phyloP scores from a whole-genome alignment of 2,329 filamentous ascomycete genomes.

The Xylariales sp. region DNA sequence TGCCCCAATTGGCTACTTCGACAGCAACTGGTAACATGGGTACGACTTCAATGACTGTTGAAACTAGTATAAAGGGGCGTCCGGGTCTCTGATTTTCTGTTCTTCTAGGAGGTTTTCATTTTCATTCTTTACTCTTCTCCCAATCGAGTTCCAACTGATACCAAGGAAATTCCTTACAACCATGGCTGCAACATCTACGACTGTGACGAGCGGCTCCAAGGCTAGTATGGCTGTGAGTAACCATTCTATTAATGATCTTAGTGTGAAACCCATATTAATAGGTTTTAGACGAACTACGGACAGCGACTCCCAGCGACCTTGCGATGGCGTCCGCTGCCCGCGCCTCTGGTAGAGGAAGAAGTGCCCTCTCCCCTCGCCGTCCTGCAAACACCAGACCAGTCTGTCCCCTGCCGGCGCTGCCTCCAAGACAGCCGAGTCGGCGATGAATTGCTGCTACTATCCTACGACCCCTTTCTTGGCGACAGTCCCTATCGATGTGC shows the following conservation, averaged over 20 bases:
- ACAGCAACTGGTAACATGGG: conserved; percentile 7
- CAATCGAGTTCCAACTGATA: background rate
- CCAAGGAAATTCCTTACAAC: background rate
- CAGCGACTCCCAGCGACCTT: conserved; percentile 22
- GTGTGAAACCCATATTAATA: background rate
- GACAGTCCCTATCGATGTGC: conserved; percentile 32
- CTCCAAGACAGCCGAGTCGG: conserved; percentile 28
- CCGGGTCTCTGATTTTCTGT: background rate
- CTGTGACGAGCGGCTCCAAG: conserved; percentile 17
- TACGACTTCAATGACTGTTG: background rate
- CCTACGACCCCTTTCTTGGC: conserved; percentile 37
- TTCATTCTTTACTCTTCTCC: background rate
- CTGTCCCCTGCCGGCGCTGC: conserved; percentile 35
- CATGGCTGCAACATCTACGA: conserved; percentile 9
- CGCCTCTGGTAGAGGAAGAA: conserved; percentile 13
- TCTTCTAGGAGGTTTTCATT: background rate
- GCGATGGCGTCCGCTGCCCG: conserved; percentile 30
- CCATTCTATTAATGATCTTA: background rate
- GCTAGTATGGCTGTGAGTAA: conserved; percentile 8
- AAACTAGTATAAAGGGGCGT: conserved; percentile 17
- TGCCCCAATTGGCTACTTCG: conserved; percentile 27
- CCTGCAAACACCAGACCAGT: conserved; percentile 2
- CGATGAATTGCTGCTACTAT: conserved; percentile 34
- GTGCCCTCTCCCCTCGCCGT: background rate
- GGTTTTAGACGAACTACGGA: background rate